Evolutionary conservation across 116 monocot genomes (phyloP).

Genomic region (Cymodocea nodosa): DNA sequence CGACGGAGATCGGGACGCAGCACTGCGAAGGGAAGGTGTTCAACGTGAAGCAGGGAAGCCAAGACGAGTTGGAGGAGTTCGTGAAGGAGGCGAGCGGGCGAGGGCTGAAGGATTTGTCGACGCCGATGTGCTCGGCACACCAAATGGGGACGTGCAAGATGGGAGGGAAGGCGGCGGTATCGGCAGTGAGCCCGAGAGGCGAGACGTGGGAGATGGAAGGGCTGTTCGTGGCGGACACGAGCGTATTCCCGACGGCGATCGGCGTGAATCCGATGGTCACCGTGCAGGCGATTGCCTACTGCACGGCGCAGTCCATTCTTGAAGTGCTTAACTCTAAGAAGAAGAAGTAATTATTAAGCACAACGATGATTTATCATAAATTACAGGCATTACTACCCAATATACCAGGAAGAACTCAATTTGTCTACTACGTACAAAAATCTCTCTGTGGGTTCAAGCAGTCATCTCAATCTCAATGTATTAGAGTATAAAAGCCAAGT

Average conservation of each 20-base stretch:
- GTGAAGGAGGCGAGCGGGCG: conserved; percentile 21
- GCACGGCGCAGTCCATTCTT: conserved; percentile 29
- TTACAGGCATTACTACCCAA: no score
- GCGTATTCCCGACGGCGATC: conserved; percentile 64
- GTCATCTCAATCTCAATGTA: no score
- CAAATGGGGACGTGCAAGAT: conserved; percentile 92
- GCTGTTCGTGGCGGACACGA: conserved; percentile 54
- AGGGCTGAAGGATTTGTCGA: conserved; percentile 12
- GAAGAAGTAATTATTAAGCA: neutral
- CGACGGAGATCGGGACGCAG: conserved; percentile 55
- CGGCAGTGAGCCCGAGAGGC: conserved; percentile 30
- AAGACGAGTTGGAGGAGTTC: conserved; percentile 25
- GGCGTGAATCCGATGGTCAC: conserved; percentile 94
- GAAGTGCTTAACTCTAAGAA: conserved; percentile 13
- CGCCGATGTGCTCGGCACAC: conserved; percentile 58
- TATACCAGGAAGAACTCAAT: no score
- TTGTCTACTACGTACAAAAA: no score
- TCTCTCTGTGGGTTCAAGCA: no score
- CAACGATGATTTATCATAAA: no score
- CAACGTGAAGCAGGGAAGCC: conserved; percentile 19
- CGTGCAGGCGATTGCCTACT: conserved; percentile 51
- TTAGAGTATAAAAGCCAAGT: no score
- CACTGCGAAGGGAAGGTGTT: conserved; percentile 27
- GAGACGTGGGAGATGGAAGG: conserved; percentile 79
- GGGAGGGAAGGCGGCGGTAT: conserved; percentile 21